Evolutionary conservation across 257 asterid species (phyloP).

Genomic region (Jacaranda copaia): DNA sequence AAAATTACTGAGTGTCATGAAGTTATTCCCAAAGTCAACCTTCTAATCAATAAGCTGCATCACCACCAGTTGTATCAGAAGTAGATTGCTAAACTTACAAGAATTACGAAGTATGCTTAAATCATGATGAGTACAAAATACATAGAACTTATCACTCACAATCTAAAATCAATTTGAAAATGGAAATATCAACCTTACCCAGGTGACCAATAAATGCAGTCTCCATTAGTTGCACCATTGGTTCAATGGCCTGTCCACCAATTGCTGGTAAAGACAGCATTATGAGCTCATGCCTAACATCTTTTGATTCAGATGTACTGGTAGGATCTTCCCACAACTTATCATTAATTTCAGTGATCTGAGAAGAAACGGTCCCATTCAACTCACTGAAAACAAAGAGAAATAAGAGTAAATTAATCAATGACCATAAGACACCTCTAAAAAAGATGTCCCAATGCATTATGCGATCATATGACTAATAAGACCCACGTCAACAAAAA

Average conservation of each 20-base stretch:
- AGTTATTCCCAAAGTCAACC: slow-evolving; percentile 21
- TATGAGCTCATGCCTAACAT: slow-evolving; percentile 68
- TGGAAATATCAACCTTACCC: slow-evolving; percentile 57
- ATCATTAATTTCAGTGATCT: slow-evolving; percentile 32
- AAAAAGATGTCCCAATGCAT: background rate
- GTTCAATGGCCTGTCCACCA: slow-evolving; percentile 94
- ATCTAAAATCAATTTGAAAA: slow-evolving; percentile 8
- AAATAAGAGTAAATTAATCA: slow-evolving; percentile 13
- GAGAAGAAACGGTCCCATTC: slow-evolving; percentile 48
- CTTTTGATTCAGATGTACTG: slow-evolving; percentile 39
- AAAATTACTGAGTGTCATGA: background rate
- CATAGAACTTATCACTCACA: background rate
- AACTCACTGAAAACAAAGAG: slow-evolving; percentile 53
- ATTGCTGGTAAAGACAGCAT: slow-evolving; percentile 83
- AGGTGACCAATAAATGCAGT: slow-evolving; percentile 85
- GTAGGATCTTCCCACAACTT: slow-evolving; percentile 43
- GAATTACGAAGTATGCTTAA: slow-evolving; percentile 2
- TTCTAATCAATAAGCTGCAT: background rate
- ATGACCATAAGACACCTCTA: background rate
- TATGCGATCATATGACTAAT: background rate
- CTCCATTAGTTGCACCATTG: slow-evolving; percentile 82
- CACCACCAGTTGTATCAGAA: slow-evolving; percentile 8
- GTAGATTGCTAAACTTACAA: background rate
- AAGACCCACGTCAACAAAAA: too few relatives aligned
- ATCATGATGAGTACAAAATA: background rate